Base-by-base conservation (phyloP, 257 asterid genomes). In the Leptodermis oblonga region DNA sequence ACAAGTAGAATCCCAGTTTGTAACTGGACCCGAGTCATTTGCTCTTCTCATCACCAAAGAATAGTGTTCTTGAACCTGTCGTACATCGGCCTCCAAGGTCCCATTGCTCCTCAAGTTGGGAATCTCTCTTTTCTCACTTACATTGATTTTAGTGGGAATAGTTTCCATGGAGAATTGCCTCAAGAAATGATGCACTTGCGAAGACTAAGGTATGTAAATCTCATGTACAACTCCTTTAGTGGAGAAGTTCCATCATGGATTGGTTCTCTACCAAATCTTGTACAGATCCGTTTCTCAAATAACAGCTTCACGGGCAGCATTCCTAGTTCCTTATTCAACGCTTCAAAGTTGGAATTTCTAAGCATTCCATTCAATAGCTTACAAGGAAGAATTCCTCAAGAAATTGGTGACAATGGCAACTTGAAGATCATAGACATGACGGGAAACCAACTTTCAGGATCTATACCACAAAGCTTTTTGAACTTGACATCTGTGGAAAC, bases 241-340 rank as follows among this genome's bases (percentile, higher is more conserved):
- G 86, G 84, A 0, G 39, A 36, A 3, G 26, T 82, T 20, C 86
- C 83, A 0, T 65, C 70, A 13, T 56, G 72, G 62, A 7, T 67
- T 11, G 64, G 45, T 34, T 51, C 49, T 42, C 39, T 78, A 18
- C 33, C 72, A 1, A 30, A 54, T 18, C 79, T 79, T 9, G 68
- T 43, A 22, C 1, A 1, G 33, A 42, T 79, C 37, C 22, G 0
- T 0, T 34, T 74, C 0, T 10, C 5, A 14, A 33, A n/a, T 1
- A 79, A 74, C 34, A 62, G 34, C 22, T 79, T 74, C 43, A 61
- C 77, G 0, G 74, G 75, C 23, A 17, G 9, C 5, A 71, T 74
- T 31, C 74, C 77, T 0, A n/a, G 43, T n/a, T 70, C 79, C 15
- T 6, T 73, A 20, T 62, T 36, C 5, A 82, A 82, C 48, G 25